Percentiles rank a stretch among this genome's conserved stretches.
Conservation (phyloP, 2,329 filamentous ascomycete species). For the Capronia americana region DNA sequence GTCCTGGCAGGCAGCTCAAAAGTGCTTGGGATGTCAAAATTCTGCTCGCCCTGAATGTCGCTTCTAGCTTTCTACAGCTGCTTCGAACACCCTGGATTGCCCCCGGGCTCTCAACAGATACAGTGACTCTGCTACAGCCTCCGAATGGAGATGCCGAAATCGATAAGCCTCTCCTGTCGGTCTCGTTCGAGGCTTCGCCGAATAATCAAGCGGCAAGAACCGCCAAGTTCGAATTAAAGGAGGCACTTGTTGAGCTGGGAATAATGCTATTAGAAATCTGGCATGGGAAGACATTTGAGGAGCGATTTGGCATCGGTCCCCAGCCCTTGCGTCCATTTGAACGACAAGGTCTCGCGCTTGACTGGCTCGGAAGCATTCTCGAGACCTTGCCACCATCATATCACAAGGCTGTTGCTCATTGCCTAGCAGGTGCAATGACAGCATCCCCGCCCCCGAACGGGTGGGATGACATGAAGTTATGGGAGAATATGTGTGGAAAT, state of each 20-base stretch:
- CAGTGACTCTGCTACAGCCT: too few species aligned
- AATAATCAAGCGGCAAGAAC: slow-evolving; percentile 1
- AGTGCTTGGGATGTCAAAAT: too few species aligned
- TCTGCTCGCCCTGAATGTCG: too few species aligned
- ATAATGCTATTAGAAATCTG: slow-evolving; percentile 26
- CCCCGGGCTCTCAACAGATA: too few species aligned
- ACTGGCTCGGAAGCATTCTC: background rate
- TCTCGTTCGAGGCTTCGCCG: too few species aligned
- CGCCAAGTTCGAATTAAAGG: slow-evolving; percentile 8
- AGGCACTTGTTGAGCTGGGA: slow-evolving; percentile 24
- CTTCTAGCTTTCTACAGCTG: too few species aligned
- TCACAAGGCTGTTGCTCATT: background rate
- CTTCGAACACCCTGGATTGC: too few species aligned
- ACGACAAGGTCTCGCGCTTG: background rate
- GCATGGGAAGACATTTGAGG: slow-evolving; percentile 19
- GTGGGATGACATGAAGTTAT: slow-evolving; percentile 6
- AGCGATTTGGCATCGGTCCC: background rate
- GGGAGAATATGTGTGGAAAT: background rate
- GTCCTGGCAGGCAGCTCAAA: too few species aligned
- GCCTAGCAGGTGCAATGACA: background rate
- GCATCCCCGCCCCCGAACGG: background rate
- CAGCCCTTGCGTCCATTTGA: background rate
- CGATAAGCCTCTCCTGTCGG: too few species aligned
- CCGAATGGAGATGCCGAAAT: too few species aligned
- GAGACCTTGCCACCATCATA: background rate